Base-by-base conservation (phyloP, 108 stramenopile genomes). In the Parmales sp. region DNA sequence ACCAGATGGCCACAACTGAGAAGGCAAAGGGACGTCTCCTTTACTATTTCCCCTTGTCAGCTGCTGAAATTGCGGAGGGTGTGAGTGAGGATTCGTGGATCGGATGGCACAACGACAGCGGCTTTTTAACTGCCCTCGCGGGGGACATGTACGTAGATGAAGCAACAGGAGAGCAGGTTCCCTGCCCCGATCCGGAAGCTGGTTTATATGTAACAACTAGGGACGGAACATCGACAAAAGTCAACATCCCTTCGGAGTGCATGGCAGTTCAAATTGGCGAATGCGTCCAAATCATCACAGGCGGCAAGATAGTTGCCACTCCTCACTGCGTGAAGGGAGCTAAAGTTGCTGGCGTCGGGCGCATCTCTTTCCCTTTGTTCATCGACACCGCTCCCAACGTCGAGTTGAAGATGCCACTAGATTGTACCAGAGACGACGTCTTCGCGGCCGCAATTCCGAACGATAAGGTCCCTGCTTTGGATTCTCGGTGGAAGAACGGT, bases 261-360 rank as follows among this genome's bases (percentile, higher is more conserved):
- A 86, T 92, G 89, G 91, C 89, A 20, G 85, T 94, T 38, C 94
- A 95, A 74, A 83, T 92, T 22, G 94, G 94, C 36, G 94, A 95
- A 78, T 92, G 90, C 51, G 78, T 88, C 8, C 94, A 95, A 76
- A 89, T 95, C 39, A 36, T 92, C 7, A 90, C 89, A 3, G 91
- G 90, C 19, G 91, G 91, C 13, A 78, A 76, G 11, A 83, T 95
- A 9, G 72, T 81, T 16, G 94, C 94, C 9, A 95, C 94, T 36
- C 94, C 94, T 0, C 94, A 95, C 76, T 90, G 88, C 68, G 94
- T 95, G 28, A 74, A 85, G 22, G 91, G 90, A 39, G 73, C 77
- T 1, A 54, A 71, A 13, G 8, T 63, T 19, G 49, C 45, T 43
- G 75, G 26, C 69, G 46, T 74, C 16, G 86, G 88, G 0, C 72